Evolutionary conservation across 495 filamentous ascomycete species (phyloP), one percentile per base, ranked within the genome.

Genomic region (Aspergillus cristatus): DNA sequence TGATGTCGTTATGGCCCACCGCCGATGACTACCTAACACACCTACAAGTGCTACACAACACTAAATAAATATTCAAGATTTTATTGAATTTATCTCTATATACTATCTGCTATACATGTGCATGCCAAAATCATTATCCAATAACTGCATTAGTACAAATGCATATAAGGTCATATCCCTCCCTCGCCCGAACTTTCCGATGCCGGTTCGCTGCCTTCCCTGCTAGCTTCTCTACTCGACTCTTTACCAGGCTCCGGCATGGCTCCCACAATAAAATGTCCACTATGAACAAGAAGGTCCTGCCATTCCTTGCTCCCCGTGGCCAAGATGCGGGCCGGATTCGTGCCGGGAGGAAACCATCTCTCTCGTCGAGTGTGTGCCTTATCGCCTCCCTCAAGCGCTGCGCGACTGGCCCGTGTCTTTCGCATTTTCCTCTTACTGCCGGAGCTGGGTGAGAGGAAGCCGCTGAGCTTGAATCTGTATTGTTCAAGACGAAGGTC

Each of bases 341-440:
- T 82, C 8, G 82, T 54, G 4, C 76, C 67, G 15, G 66, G 66
- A n/a, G 74, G 67, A 54, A 95, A 90, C 76, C 87, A 95, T 35
- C 73, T 71, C 55, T 91, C 86, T 36, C 74, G 76, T 33, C 86
- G 72, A 13, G 76, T 85, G 2, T 68, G 76, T 26, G 76, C 73
- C 47, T 91, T 76, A 31, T 70, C 70, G 1, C 86, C 80, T 13
- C 88, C 89, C 48, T 94, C 88, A 0, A 89, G 67, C 0, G 90
- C 93, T 10, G 82, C 84, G 26, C 87, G 74, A 18, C 84, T 84
- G 14, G 86, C 75, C 29, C 88, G 64, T 1, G 91, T 96, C 0
- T 71, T 89, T 16, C 91, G 65, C 50, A 77, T 70, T 13, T 76
- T 71, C 55, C 87, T 89, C 10, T 63, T 61, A 7, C 51, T 51